phyloP scores from a whole-genome alignment of 140 eudicot genomes.

The Anethum foeniculum region DNA sequence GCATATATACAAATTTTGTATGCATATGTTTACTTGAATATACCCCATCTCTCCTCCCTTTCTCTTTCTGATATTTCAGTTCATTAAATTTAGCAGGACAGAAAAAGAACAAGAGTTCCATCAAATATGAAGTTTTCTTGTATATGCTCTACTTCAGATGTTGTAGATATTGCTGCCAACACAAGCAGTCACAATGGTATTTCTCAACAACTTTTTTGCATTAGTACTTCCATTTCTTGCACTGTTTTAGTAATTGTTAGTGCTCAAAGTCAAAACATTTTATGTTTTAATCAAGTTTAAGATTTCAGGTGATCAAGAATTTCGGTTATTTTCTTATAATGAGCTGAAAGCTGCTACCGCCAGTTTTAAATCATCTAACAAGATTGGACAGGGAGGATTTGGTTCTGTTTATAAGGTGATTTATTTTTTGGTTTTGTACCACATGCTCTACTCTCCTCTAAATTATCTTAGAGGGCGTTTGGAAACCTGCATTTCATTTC shows the following conservation, averaged over 20 bases:
- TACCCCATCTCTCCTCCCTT: background rate
- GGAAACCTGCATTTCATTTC: too few species aligned
- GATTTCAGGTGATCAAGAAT: slow-evolving; percentile 41
- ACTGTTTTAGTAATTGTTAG: background rate
- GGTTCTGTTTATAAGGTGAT: slow-evolving; percentile 78
- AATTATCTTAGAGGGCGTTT: too few species aligned
- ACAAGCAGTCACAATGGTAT: slow-evolving; percentile 25
- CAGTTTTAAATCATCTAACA: slow-evolving; percentile 50
- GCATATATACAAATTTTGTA: background rate
- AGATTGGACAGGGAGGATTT: slow-evolving; percentile 76
- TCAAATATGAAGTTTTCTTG: slow-evolving; percentile 28
- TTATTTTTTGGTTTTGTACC: background rate
- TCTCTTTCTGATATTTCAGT: background rate
- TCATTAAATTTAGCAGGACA: background rate
- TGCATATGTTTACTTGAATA: too few species aligned
- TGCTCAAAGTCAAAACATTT: slow-evolving; percentile 2
- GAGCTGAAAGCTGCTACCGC: slow-evolving; percentile 58
- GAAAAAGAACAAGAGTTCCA: background rate
- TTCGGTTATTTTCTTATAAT: slow-evolving; percentile 47
- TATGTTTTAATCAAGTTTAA: slow-evolving; percentile 10
- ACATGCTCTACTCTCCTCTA: background rate
- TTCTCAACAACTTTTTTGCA: background rate
- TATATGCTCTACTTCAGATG: slow-evolving; percentile 34
- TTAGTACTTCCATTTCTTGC: background rate
- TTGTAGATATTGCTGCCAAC: slow-evolving; percentile 9